These are phyloP conservation scores for Mrakia gelida DNA, from an alignment of 768 basidiomycete genomes.

Conservation along the genomic window DNA sequence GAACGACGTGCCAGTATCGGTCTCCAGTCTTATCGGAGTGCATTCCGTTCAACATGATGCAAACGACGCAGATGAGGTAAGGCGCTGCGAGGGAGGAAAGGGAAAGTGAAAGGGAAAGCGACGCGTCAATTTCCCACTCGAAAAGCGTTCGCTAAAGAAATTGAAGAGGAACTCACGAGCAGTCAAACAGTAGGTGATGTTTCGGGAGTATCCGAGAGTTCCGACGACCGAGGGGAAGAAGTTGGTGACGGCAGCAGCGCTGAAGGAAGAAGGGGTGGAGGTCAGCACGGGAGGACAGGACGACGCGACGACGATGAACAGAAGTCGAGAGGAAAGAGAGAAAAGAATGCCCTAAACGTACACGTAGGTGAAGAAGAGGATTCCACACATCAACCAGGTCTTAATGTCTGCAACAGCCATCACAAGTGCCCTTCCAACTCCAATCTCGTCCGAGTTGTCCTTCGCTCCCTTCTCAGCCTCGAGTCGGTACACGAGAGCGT, in stretches of 20 bases:
- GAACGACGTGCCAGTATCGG: constrained; percentile 37
- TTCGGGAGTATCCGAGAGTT: constrained; percentile 28
- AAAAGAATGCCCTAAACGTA: too few species aligned
- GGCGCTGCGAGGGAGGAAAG: constrained; percentile 28
- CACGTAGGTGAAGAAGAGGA: constrained; percentile 29
- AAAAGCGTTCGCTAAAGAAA: too few species aligned
- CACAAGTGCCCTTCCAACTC: constrained; percentile 35
- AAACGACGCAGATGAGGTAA: constrained; percentile 40
- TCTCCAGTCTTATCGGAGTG: constrained; percentile 38
- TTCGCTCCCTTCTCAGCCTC: constrained; percentile 39
- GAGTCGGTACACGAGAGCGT: constrained; percentile 37
- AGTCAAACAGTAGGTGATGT: constrained; percentile 40
- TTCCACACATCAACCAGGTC: constrained; percentile 36
- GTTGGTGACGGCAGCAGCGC: constrained; percentile 41
- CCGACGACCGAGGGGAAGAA: constrained; percentile 38
- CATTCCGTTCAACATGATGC: constrained; percentile 40
- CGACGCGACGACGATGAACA: neutral
- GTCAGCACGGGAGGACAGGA: too few species aligned
- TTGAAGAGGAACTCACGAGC: constrained; percentile 26
- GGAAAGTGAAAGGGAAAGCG: constrained; percentile 33
- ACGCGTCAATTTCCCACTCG: neutral
- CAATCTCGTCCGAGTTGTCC: constrained; percentile 37
- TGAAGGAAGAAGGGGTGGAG: constrained; percentile 22
- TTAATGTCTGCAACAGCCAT: constrained; percentile 40
- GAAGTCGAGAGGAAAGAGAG: neutral